Evolutionary conservation across 1,139 yeast species (phyloP), one percentile per base, ranked within the genome.

Genomic region (Saccharomyces pastorianus): DNA sequence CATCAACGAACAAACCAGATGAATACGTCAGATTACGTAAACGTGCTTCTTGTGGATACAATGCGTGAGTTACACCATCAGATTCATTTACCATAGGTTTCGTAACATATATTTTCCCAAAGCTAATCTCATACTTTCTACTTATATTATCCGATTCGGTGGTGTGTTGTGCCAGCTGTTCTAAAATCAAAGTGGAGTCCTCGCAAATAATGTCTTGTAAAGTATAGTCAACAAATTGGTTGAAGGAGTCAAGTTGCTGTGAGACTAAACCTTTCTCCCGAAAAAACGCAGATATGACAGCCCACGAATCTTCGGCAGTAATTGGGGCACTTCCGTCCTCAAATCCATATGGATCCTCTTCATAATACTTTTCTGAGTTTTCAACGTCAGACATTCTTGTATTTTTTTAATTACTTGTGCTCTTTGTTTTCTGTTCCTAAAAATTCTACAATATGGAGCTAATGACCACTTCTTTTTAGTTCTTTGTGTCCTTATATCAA

Each of bases 51-150:
- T 95, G 99, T 9, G 99, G 99, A 71, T 88, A 88, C 86, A 95
- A 84, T 17, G 96, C 95, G 66, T 90, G 95, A n/a, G 98, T 91
- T 32, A 96, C 90, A 76, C 99, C 99, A 74, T 95, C 99, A 32
- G 98, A 96, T 76, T 95, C 99, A 23, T 98, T 95, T 82, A 93
- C 96, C 51, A 96, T 89, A 46, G 99, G 99, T 66, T 93, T 88
- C 44, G 98, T 90, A 63, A 95, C 83, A 72, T 88, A 95, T 66
- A 95, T 93, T 72, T 93, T 95, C 60, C 99, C 99, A 73, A 95
- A 95, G 29, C 91, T 84, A 68, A 95, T 93, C 73, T 91, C 98
- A 69, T 89, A 95, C 61, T 97, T 83, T 72, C 90, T 85, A 72
- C 88, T 90, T 64, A 88, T 83, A 68, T 88, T 87, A 71, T 93